Conservation (phyloP, 2,329 filamentous ascomycete species). For the Diaporthe aspalathi region DNA sequence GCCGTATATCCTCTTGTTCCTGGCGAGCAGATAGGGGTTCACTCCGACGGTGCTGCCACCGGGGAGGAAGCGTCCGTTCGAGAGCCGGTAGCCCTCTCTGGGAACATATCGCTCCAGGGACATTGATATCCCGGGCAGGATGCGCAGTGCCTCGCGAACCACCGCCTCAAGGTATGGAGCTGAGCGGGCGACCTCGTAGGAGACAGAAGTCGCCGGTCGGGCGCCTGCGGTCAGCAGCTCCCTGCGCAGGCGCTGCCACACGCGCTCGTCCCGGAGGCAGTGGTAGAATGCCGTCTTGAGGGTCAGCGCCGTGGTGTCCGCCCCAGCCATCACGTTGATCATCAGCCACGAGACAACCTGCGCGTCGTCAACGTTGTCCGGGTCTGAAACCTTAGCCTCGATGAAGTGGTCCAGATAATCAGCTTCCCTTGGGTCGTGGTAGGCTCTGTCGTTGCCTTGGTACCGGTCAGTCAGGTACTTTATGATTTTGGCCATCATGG, state of each 20-base stretch:
- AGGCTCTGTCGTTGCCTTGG: conserved; percentile 45
- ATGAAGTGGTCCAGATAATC: conserved; percentile 57
- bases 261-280: conserved; percentile 48
- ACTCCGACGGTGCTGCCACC: conserved; percentile 80
- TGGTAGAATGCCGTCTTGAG: conserved; percentile 53
- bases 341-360: conserved; percentile 51
- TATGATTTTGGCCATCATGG: conserved; percentile 46
- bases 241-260: conserved; percentile 44
- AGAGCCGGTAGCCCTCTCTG: conserved; percentile 33
- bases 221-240: conserved; percentile 51
- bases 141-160: conserved; percentile 53
- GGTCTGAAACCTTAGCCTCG: conserved; percentile 47
- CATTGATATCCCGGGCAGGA: conserved; percentile 52
- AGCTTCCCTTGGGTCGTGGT: conserved; percentile 43
- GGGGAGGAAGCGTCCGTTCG: conserved; percentile 67
- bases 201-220: conserved; percentile 41
- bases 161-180: conserved; percentile 54
- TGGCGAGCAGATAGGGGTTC: conserved; percentile 81
- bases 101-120: conserved; percentile 44
- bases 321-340: conserved; percentile 51
- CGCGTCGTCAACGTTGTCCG: conserved; percentile 47
- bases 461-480: conserved; percentile 46
- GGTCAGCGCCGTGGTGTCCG: conserved; percentile 51
- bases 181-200: conserved; percentile 41
- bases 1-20: conserved; percentile 71